Percentiles rank a stretch among this genome's conserved stretches.
These are phyloP conservation scores for Passiflora organensis DNA, from an alignment of 345 rosid genomes.

Conservation along the genomic window DNA sequence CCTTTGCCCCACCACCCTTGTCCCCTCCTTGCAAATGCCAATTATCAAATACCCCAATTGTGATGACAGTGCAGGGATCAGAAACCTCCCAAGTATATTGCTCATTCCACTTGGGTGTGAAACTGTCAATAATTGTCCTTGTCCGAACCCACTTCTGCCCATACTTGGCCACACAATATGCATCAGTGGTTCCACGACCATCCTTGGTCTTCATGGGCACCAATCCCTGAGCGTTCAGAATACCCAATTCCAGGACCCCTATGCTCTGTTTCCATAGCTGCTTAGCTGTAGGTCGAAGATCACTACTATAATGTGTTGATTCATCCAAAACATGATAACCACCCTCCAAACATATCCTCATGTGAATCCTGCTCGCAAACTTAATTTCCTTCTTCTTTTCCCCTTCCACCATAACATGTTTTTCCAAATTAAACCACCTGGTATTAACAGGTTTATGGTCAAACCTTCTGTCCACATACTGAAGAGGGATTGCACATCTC, in stretches of 20 bases:
- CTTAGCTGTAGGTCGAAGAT: constrained; percentile 89
- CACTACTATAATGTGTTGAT: constrained; percentile 88
- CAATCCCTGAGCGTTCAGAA: constrained; percentile 75
- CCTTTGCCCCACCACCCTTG: constrained; percentile 30
- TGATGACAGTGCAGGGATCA: constrained; percentile 90
- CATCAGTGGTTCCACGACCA: constrained; percentile 64
- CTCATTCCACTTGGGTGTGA: constrained; percentile 86
- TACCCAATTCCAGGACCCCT: constrained; percentile 83
- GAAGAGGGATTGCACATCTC: constrained; percentile 41
- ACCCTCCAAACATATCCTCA: constrained; percentile 58
- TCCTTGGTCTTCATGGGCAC: constrained; percentile 84
- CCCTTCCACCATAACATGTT: constrained; percentile 43
- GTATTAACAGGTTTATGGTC: constrained; percentile 63
- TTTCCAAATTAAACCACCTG: constrained; percentile 63
- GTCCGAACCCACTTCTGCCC: constrained; percentile 98
- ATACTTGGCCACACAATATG: constrained; percentile 92
- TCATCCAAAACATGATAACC: constrained; percentile 97
- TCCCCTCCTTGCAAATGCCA: constrained; percentile 67
- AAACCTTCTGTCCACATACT: constrained; percentile 41
- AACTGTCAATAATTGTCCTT: constrained; percentile 76
- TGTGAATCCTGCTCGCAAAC: constrained; percentile 77
- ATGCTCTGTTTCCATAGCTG: constrained; percentile 62
- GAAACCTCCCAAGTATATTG: constrained; percentile 95
- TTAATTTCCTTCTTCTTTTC: constrained; percentile 75
- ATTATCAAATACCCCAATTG: constrained; percentile 85